These are phyloP conservation scores for Amylocarpus encephaloides DNA, from an alignment of 2,329 filamentous ascomycete genomes.

Conservation along the genomic window DNA sequence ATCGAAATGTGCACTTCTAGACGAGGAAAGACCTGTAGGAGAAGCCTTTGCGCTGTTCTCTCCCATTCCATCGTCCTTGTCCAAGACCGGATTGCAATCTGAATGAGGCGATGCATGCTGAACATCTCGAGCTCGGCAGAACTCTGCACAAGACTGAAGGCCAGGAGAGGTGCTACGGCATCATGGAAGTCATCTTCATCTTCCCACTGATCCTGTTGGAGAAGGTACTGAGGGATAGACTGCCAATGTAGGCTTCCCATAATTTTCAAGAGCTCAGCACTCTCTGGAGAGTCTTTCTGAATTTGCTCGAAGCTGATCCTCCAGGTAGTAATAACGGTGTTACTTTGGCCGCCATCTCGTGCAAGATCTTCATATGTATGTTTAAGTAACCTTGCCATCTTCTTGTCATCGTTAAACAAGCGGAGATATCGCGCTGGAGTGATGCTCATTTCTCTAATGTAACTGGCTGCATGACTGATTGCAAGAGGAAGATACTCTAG, in stretches of 20 bases:
- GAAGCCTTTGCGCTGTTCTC: not conserved
- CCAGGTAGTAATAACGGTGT: conserved; percentile 33
- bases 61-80: not conserved
- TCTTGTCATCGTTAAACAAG: not conserved
- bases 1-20: not conserved
- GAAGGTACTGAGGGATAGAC: conserved; percentile 10
- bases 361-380: conserved; percentile 20
- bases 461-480: conserved; percentile 19
- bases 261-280: conserved; percentile 10
- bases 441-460: not conserved
- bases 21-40: not conserved
- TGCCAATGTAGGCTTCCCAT: conserved; percentile 13
- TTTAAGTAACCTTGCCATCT: not conserved
- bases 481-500: conserved; percentile 22
- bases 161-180: conserved; percentile 31
- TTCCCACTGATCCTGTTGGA: not conserved
- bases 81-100: conserved; percentile 16
- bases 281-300: conserved; percentile 12
- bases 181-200: conserved; percentile 24
- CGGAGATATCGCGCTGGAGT: not conserved
- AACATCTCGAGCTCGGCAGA: conserved; percentile 7
- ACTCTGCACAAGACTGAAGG: conserved; percentile 33
- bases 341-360: conserved; percentile 28
- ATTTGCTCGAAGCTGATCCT: conserved; percentile 33
- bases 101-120: conserved; percentile 13